Conservation (phyloP, 164 flowering plant species). For the Aristolochia californica region DNA sequence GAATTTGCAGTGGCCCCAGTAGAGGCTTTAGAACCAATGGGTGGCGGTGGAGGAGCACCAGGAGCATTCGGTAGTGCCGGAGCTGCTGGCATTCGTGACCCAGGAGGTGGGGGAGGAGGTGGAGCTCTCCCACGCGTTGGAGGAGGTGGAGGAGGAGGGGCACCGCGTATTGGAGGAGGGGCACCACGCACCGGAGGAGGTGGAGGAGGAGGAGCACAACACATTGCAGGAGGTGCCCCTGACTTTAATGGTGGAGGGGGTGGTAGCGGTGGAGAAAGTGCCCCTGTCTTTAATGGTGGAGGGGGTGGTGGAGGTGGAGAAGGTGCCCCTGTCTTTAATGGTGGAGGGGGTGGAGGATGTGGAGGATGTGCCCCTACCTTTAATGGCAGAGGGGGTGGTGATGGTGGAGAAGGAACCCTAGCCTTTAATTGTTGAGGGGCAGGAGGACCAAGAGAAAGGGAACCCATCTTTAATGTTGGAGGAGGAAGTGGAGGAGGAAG, state of each 20-base stretch:
- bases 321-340: slow-evolving; percentile 6
- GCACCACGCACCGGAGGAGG: slow-evolving; percentile 19
- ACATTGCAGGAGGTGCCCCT: slow-evolving; percentile 15
- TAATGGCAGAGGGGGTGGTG: slow-evolving; percentile 26
- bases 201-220: slow-evolving; percentile 20
- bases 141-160: slow-evolving; percentile 34
- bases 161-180: slow-evolving; percentile 20
- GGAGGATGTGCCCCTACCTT: slow-evolving; percentile 14
- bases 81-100: slow-evolving; percentile 31
- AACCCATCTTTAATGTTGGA: too few species aligned
- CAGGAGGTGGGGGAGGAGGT: slow-evolving; percentile 30
- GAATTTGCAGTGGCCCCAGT: background rate
- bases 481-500: slow-evolving; percentile 10
- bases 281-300: background rate
- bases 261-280: too few species aligned
- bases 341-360: slow-evolving; percentile 13
- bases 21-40: slow-evolving; percentile 27
- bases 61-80: slow-evolving; percentile 44
- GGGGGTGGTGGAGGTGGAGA: slow-evolving; percentile 15
- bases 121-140: slow-evolving; percentile 20
- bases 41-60: slow-evolving; percentile 67
- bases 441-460: too few species aligned
- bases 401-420: slow-evolving; percentile 25
- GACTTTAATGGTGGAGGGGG: too few species aligned
- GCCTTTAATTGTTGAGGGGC: background rate